Evolutionary conservation across 805 yeast species (phyloP).

Genomic region (Yarrowia keelungensis): DNA sequence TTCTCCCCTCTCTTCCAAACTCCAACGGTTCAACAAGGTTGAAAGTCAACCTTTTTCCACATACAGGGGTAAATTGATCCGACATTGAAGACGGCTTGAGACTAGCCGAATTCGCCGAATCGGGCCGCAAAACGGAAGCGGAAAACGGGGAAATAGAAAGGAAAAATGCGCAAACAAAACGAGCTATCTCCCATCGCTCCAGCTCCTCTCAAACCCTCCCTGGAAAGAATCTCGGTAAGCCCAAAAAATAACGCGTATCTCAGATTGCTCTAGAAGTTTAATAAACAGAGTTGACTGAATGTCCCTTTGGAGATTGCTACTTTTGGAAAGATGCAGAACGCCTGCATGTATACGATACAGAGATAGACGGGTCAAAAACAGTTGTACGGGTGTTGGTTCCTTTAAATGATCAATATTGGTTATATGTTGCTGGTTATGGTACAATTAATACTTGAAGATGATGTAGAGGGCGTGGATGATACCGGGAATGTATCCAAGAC

Average conservation of each 20-base stretch:
- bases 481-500: conserved; percentile 78
- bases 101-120: neutral
- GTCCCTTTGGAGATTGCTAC: conserved; percentile 12
- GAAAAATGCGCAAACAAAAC: too few relatives aligned
- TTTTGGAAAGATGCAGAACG: conserved; percentile 18
- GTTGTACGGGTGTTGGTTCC: too few relatives aligned
- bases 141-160: too few relatives aligned
- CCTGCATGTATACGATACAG: conserved; percentile 15
- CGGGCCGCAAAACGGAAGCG: neutral
- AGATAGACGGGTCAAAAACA: too few relatives aligned
- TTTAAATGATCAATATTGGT: conserved; percentile 7
- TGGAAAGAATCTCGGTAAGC: too few relatives aligned
- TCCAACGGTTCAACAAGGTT: neutral
- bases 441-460: conserved; percentile 42
- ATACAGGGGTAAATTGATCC: conserved; percentile 11
- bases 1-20: neutral
- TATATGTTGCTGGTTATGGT: conserved; percentile 30
- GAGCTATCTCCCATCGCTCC: too few relatives aligned
- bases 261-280: conserved; percentile 20
- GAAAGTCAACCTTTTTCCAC: neutral
- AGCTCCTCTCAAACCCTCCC: too few relatives aligned
- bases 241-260: neutral
- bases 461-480: conserved; percentile 52
- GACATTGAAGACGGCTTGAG: neutral
- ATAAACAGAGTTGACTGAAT: neutral